phyloP scores from a whole-genome alignment of 176 grass and related monocot genomes.

The Juncus inflexus region DNA sequence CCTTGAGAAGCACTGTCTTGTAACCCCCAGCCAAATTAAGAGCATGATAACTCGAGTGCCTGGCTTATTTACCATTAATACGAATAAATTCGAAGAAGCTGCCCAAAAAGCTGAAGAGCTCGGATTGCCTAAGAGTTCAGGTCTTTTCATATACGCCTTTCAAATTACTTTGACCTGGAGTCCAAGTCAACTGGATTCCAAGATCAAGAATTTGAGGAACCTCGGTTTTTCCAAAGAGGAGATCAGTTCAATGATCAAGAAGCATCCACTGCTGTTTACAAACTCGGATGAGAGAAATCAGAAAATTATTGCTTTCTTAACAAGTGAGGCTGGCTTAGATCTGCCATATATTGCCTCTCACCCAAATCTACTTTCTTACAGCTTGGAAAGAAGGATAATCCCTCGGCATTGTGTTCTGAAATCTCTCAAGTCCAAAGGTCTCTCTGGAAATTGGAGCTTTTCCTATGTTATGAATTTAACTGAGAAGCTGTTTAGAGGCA shows the following conservation, averaged over 20 bases:
- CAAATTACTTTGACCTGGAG: neutral
- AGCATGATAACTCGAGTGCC: neutral
- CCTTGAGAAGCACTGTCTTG: constrained; percentile 12
- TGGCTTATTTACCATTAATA: neutral
- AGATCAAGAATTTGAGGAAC: neutral
- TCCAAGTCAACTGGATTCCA: neutral
- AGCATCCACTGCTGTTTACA: neutral
- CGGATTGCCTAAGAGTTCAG: neutral
- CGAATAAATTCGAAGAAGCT: neutral
- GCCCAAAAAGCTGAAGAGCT: neutral
- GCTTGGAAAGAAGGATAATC: constrained; percentile 45
- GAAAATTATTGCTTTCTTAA: constrained; percentile 48
- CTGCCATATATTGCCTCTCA: neutral
- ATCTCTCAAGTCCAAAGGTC: constrained; percentile 27
- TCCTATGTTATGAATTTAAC: neutral
- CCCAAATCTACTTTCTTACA: constrained; percentile 33
- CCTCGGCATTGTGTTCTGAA: constrained; percentile 33
- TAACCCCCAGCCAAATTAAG: constrained; percentile 25
- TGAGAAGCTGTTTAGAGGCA: constrained; percentile 32
- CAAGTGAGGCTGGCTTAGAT: constrained; percentile 16
- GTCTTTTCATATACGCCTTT: neutral
- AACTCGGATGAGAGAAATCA: constrained; percentile 17
- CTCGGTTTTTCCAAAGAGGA: constrained; percentile 4
- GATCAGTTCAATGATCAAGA: neutral
- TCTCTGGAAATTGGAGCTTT: constrained; percentile 2